These are phyloP conservation scores for Nothophytophthora sp. DNA, from an alignment of 352 stramenopile genomes.

Conservation along the genomic window DNA sequence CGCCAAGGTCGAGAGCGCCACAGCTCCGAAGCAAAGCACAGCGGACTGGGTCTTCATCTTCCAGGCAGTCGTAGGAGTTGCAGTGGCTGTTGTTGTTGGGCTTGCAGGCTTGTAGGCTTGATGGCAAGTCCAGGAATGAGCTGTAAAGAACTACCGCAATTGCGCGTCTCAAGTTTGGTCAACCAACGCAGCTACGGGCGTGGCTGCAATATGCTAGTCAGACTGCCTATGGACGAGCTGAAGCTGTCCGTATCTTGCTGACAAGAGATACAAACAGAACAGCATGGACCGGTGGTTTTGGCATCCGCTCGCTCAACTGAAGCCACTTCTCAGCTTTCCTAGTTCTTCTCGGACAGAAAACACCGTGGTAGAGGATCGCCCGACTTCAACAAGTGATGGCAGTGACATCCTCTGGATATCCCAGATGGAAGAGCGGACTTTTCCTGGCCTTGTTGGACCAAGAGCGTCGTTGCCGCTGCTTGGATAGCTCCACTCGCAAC, in stretches of 20 bases:
- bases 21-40: constrained; percentile 9
- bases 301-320: constrained; percentile 3
- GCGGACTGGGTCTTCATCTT: constrained; percentile 16
- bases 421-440: constrained; percentile 23
- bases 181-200: not conserved
- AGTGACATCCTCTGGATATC: constrained; percentile 15
- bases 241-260: no score
- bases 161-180: no score
- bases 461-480: constrained; percentile 3
- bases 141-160: not conserved
- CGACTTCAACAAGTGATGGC: constrained; percentile 8
- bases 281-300: no score
- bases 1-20: constrained; percentile 2
- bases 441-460: constrained; percentile 4
- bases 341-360: constrained; percentile 17
- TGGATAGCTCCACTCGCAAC: no score
- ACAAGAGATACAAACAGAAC: no score
- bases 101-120: constrained; percentile 16
- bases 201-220: no score
- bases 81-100: constrained; percentile 4
- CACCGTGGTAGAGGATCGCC: no score
- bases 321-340: constrained; percentile 10
- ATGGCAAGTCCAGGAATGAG: constrained; percentile 23
- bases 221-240: no score
- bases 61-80: no score